Evolutionary conservation across 2,329 filamentous ascomycete species (phyloP).

Genomic region (Trichoderma asperellum): DNA sequence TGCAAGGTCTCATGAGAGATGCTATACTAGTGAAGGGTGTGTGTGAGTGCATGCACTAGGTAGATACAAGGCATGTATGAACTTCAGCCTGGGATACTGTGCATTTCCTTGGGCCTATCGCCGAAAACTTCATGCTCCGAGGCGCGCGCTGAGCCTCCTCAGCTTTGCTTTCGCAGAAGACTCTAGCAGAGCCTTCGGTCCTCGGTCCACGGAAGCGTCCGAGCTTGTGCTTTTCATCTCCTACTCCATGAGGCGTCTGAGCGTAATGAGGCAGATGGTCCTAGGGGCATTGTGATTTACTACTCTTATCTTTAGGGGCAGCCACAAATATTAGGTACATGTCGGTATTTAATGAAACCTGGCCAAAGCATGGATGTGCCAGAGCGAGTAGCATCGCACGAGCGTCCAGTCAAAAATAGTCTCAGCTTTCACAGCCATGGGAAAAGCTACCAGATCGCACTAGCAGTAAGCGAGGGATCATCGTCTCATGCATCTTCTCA

Average conservation of each 20-base stretch:
- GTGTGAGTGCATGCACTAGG: neutral
- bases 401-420: neutral
- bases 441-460: conserved; percentile 10
- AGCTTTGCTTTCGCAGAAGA: neutral
- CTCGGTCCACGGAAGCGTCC: neutral
- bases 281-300: neutral
- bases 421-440: conserved; percentile 3
- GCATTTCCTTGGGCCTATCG: neutral
- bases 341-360: neutral
- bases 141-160: neutral
- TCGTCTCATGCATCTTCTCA: conserved; percentile 17
- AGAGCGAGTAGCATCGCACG: neutral
- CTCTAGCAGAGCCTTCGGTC: neutral
- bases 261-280: neutral
- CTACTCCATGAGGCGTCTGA: neutral
- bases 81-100: neutral
- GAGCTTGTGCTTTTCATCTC: neutral
- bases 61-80: neutral
- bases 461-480: conserved; percentile 20
- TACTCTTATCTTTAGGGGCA: neutral
- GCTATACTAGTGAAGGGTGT: neutral
- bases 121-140: neutral
- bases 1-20: neutral
- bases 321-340: neutral
- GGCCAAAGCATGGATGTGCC: neutral